Base-by-base conservation (phyloP, 129 eudicot genomes). In the Solidago caesia region DNA sequence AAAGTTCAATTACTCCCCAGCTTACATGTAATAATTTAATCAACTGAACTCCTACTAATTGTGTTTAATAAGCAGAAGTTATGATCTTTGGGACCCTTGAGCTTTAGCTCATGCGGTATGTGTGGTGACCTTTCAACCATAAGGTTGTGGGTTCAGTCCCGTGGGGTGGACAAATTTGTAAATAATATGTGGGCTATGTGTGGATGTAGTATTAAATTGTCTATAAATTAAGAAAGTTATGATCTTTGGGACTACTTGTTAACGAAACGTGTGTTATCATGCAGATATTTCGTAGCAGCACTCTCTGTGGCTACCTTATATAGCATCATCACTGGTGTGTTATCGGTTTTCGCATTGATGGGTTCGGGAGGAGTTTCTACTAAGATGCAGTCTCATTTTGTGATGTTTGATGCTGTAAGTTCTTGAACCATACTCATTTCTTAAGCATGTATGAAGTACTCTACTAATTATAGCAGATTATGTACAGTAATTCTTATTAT, bases 211-310 rank as follows among this genome's bases (percentile, higher is more conserved):
- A n/a, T n/a, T n/a, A n/a, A n/a, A n/a, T n/a, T n/a, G n/a, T n/a
- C n/a, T n/a, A n/a, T n/a, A n/a, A n/a, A n/a, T n/a, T n/a, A n/a
- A 9, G 43, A 8, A 62, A 2, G 67, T 61, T n/a, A 4, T 0
- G 14, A 39, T 13, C 0, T 11, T 64, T 44, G 4, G 44, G n/a
- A 39, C 25, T 41, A 4, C 7, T 66, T 66, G 7, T 44, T 43
- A 13, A 66, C 12, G n/a, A 10, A 9, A 14, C 15, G 0, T 61
- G 33, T 10, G 67, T 43, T 63, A 5, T 63, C 6, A 55, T 81
- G 88, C 89, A 92, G 98, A 87, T 89, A 87, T 87, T 86, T 87
- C 33, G 79, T 87, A n/a, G 86, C 81, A 68, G 92, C 98, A 49
- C 85, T 87, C 69, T 82, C 92, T 0, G 82, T 83, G 46, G 82